Base-by-base conservation (phyloP, 805 yeast species). In the Suhomyces kilbournensis region DNA sequence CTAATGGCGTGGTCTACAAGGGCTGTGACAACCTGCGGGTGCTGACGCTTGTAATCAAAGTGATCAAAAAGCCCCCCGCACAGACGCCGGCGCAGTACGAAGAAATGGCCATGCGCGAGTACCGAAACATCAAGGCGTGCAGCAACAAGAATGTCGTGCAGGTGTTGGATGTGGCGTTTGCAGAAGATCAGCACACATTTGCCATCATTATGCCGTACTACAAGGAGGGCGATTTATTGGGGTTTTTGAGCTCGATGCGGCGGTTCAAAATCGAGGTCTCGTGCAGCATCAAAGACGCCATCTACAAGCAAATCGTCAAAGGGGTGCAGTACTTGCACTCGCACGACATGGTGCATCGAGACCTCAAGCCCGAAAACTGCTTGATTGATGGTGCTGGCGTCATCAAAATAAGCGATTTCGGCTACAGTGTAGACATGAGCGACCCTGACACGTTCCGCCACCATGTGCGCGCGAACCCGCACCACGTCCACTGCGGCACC, bases 321-420 rank as follows among this genome's bases (percentile, higher is more conserved):
- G 82, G 77, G 0, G 80, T 80, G 20, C 66, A 71, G 46, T 76
- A 62, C 50, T 61, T 81, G 17, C 85, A 81, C 59, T 54, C 63
- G 7, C 63, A 68, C 14, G 62, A 66, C 12, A 72, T 81, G 3
- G 77, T 70, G 7, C 85, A 81, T 58, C 57, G 84, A 22, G 85
- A 81, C 56, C 63, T 81, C 44, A 81, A 81, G 57, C 84, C 85
- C 2, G 85, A 81, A 53, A 81, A 81, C 61, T 70, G 77, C 43
- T 60, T 81, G 20, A 72, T 81, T 43, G 82, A 75, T 57, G 61
- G 59, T 8, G 57, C 65, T 12, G 85, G 85, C 3, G 63, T 63
- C 10, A 64, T 81, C 38, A 74, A 76, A 48, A 67, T 80, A 44
- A 66, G 74, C 20, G 85, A 81, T 59, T 81, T 81, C 58, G 84